Conservation (phyloP, 805 yeast genomes). For the Hanseniaspora clermontiae region DNA sequence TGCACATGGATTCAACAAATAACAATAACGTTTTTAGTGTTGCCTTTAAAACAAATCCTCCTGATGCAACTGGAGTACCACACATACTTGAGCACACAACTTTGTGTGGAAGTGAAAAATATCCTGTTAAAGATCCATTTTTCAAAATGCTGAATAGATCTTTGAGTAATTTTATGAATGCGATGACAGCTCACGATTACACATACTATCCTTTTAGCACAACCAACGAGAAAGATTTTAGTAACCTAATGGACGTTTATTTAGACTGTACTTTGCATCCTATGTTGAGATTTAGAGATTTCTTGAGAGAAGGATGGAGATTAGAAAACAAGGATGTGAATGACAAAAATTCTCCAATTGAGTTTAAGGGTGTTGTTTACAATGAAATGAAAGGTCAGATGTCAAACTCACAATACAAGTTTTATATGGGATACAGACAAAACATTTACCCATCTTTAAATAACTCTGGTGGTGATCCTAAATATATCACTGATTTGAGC, state of each 20-base stretch:
- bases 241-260: constrained; percentile 75
- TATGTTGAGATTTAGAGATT: constrained; percentile 62
- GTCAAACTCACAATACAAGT: constrained; percentile 75
- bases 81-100: constrained; percentile 95
- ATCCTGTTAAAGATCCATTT: constrained; percentile 93
- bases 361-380: constrained; percentile 89
- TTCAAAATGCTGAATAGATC: constrained; percentile 94
- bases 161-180: constrained; percentile 94
- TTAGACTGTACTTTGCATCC: constrained; percentile 81
- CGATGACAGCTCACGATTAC: constrained; percentile 96
- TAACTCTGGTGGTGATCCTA: constrained; percentile 92
- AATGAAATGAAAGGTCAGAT: constrained; percentile 98
- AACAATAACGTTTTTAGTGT: constrained; percentile 77
- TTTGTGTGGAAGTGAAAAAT: constrained; percentile 80
- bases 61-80: constrained; percentile 89
- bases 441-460: constrained; percentile 71
- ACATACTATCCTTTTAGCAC: constrained; percentile 95
- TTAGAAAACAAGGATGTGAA: constrained; percentile 55
- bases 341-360: constrained; percentile 48
- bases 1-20: constrained; percentile 77
- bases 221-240: constrained; percentile 69
- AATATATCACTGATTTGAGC: constrained; percentile 54
- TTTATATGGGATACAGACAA: constrained; percentile 73
- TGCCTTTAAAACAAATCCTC: constrained; percentile 88
- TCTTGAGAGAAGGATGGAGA: constrained; percentile 96